Conservation (phyloP, 225 moss, liverwort and hornwort species). For the Polytrichum formosum region DNA sequence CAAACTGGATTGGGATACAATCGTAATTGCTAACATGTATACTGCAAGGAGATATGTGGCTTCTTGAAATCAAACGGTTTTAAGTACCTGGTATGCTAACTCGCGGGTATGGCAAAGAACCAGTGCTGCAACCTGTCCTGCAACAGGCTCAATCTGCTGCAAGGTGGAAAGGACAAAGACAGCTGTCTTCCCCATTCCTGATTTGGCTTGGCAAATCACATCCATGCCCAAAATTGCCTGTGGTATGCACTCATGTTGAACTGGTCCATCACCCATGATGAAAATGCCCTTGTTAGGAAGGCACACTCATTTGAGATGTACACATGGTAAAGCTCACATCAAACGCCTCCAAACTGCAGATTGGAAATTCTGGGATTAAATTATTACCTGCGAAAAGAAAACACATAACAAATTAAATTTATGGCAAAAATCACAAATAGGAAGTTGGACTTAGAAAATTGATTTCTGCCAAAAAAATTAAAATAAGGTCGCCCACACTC, state of each 20-base stretch:
- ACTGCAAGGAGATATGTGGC: too few relatives aligned
- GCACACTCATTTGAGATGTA: slow-evolving; percentile 34
- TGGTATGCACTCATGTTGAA: slow-evolving; percentile 98
- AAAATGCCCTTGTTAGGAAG: slow-evolving; percentile 58
- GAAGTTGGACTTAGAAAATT: too few relatives aligned
- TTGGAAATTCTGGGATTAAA: slow-evolving; percentile 39
- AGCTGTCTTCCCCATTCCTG: slow-evolving; percentile 97
- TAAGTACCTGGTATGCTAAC: slow-evolving; percentile 80
- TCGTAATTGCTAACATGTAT: too few relatives aligned
- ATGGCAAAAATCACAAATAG: too few relatives aligned
- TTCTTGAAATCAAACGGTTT: not conserved
- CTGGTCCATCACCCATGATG: slow-evolving; percentile 77
- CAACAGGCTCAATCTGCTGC: slow-evolving; percentile 93
- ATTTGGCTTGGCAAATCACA: slow-evolving; percentile 96
- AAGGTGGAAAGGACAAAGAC: slow-evolving; percentile 90
- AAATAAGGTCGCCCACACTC: too few relatives aligned
- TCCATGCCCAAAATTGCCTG: slow-evolving; percentile 99
- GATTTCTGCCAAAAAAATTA: too few relatives aligned
- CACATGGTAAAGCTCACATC: slow-evolving; percentile 43
- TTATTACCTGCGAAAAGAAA: slow-evolving; percentile 35
- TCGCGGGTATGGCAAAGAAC: slow-evolving; percentile 94
- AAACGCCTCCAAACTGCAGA: slow-evolving; percentile 55
- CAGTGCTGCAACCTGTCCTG: slow-evolving; percentile 93
- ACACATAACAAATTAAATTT: not conserved
- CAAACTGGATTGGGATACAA: too few relatives aligned